Evolutionary conservation across 1,139 yeast genomes (phyloP), one percentile per base, ranked within the genome.

Genomic region (Yamadazyma blattariae): DNA sequence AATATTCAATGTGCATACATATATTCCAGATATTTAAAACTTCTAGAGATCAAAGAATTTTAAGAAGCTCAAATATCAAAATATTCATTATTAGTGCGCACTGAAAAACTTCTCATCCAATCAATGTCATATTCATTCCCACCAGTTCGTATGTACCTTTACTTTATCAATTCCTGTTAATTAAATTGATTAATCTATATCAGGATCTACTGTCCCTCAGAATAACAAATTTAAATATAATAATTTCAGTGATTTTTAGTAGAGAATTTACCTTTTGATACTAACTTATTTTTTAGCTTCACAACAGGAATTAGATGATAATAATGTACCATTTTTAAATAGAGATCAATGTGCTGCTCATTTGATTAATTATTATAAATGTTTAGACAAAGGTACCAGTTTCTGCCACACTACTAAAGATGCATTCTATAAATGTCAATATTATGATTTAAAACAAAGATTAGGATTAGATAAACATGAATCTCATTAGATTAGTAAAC

Each of bases 281-380:
- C 45, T 37, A 42, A 42, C 37, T 9, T 9, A 6, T 18, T n/a
- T n/a, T n/a, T 23, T 28, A 62, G 69, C 69, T 32, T 56, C 72
- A 25, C 68, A 61, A 48, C 48, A 60, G 43, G 74, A 68, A 41
- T 59, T 70, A 55, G 75, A 70, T 45, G 66, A 58, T 27, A 54
- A 62, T 39, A 61, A 68, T 36, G 73, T 70, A 27, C 75, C 76
- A 13, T 69, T 69, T 50, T 55, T 64, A 44, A 56, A 70, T 55
- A 64, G 76, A 57, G 76, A 70, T 51, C 62, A 57, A 40, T 70
- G 76, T 56, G 75, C 76, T 30, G 61, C 71, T 33, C 72, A 59
- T 44, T 63, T 67, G 48, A 69, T 70, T 41, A 56, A 59, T 37
- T 70, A 70, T 56, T 70, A 66, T 50, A 62, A 68, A 45, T 70